Evolutionary conservation across 2,329 filamentous ascomycete species (phyloP).

Genomic region (Juglanconis oblonga): DNA sequence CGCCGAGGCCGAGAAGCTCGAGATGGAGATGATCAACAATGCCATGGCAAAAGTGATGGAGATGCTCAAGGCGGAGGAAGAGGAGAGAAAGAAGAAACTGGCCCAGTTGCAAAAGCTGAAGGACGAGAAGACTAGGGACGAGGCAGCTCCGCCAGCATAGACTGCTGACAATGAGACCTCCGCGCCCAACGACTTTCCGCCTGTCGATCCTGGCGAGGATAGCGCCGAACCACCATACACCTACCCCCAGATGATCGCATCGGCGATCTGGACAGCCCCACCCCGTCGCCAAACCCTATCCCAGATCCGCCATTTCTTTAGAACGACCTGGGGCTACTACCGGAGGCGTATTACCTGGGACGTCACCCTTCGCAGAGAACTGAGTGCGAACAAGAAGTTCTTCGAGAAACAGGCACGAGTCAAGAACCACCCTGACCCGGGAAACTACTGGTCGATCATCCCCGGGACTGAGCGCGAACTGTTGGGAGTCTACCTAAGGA

Average conservation of each 20-base stretch:
- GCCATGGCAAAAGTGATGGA: constrained; percentile 63
- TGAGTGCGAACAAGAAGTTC: constrained; percentile 95
- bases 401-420: constrained; percentile 84
- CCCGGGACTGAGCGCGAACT: constrained; percentile 71
- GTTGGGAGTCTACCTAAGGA: constrained; percentile 74
- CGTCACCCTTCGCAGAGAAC: constrained; percentile 96
- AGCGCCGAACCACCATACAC: constrained; percentile 86
- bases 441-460: constrained; percentile 94
- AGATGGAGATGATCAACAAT: constrained; percentile 59
- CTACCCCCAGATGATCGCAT: constrained; percentile 92
- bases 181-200: neutral
- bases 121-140: constrained; percentile 40
- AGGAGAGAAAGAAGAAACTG: constrained; percentile 63
- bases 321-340: constrained; percentile 93
- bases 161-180: neutral
- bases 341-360: constrained; percentile 85
- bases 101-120: constrained; percentile 59
- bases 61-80: constrained; percentile 57
- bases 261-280: constrained; percentile 88
- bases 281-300: constrained; percentile 84
- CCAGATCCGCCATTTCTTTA: constrained; percentile 99
- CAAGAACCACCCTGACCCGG: constrained; percentile 96
- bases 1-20: constrained; percentile 63
- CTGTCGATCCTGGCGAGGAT: constrained; percentile 55
- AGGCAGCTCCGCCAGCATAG: neutral